Percentiles rank a stretch among this genome's conserved stretches.
phyloP scores from a whole-genome alignment of 2,329 filamentous ascomycete species.

The Alternaria conjuncta region DNA sequence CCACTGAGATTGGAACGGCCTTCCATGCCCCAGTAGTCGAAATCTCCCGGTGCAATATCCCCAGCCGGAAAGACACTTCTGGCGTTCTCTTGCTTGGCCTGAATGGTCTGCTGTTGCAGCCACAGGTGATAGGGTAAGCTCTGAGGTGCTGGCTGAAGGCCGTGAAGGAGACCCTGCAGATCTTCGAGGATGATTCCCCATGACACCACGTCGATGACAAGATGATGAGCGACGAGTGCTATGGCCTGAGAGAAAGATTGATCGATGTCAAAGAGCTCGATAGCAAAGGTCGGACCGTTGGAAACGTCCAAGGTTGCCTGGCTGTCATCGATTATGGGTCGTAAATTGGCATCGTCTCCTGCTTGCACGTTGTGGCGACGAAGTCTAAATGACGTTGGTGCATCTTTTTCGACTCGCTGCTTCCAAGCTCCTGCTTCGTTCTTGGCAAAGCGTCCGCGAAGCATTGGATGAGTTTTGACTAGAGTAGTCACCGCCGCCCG shows the following conservation, averaged over 20 bases:
- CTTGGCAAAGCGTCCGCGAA: slow-evolving; percentile 47
- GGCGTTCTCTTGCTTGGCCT: slow-evolving; percentile 33
- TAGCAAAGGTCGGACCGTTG: slow-evolving; percentile 49
- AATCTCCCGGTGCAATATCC: slow-evolving; percentile 33
- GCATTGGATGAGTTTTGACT: slow-evolving; percentile 48
- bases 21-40: slow-evolving; percentile 50
- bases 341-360: slow-evolving; percentile 22
- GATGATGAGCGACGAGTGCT: slow-evolving; percentile 48
- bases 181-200: slow-evolving; percentile 50
- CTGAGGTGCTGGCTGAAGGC: slow-evolving; percentile 31
- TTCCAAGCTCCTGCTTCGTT: slow-evolving; percentile 38
- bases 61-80: slow-evolving; percentile 34
- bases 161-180: slow-evolving; percentile 42
- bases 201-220: slow-evolving; percentile 48
- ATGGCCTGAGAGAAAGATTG: slow-evolving; percentile 42
- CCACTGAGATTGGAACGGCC: slow-evolving; percentile 40
- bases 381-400: slow-evolving; percentile 33
- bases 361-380: slow-evolving; percentile 22
- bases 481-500: slow-evolving; percentile 39
- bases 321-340: slow-evolving; percentile 34
- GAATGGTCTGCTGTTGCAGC: slow-evolving; percentile 40
- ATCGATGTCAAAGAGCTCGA: slow-evolving; percentile 51
- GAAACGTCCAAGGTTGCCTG: slow-evolving; percentile 43
- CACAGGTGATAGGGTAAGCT: slow-evolving; percentile 48
- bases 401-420: slow-evolving; percentile 39